A percentile compares a stretch with the other conserved stretches of the same genome.
These are phyloP conservation scores for Boletellus ananiceps DNA, from an alignment of 768 basidiomycete species.

Conservation along the genomic window DNA sequence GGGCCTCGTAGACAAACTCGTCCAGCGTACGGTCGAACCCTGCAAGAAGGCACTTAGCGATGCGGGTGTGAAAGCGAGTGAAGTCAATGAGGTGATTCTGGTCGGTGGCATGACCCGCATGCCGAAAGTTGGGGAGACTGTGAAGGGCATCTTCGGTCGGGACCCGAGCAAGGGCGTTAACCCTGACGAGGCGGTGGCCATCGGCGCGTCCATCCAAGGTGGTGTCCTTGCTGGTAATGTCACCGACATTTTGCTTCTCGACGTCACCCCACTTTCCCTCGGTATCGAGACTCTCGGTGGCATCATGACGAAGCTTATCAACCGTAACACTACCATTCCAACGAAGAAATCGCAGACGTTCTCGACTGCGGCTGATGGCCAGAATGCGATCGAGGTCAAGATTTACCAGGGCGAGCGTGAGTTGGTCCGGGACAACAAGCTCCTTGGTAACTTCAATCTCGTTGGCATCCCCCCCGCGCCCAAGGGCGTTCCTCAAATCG, in stretches of 20 bases:
- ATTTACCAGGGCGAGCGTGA: constrained; percentile 99
- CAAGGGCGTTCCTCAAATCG: constrained; percentile 73
- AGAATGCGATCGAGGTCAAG: constrained; percentile 99
- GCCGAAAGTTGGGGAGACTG: constrained; percentile 92
- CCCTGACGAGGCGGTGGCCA: constrained; percentile 98
- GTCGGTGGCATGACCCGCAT: constrained; percentile 99
- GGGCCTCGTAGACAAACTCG: constrained; percentile 71
- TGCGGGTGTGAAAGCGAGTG: constrained; percentile 87
- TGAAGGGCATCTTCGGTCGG: constrained; percentile 82
- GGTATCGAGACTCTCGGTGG: constrained; percentile 96
- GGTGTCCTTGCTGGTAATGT: constrained; percentile 97
- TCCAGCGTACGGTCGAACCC: constrained; percentile 88
- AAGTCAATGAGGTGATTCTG: constrained; percentile 94
- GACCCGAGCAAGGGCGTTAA: constrained; percentile 99
- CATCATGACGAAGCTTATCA: constrained; percentile 99
- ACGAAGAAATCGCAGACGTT: constrained; percentile 99
- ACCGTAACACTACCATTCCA: constrained; percentile 97
- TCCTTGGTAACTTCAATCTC: constrained; percentile 99
- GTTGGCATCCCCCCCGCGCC: constrained; percentile 89
- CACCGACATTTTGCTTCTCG: constrained; percentile 90
- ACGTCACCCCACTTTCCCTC: constrained; percentile 95
- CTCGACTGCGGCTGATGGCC: constrained; percentile 98
- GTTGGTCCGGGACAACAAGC: constrained; percentile 96
- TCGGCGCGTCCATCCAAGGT: constrained; percentile 97
- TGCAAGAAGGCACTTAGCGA: constrained; percentile 97